phyloP scores from a whole-genome alignment of 108 stramenopile species.

The Discostella pseudostelligera region DNA sequence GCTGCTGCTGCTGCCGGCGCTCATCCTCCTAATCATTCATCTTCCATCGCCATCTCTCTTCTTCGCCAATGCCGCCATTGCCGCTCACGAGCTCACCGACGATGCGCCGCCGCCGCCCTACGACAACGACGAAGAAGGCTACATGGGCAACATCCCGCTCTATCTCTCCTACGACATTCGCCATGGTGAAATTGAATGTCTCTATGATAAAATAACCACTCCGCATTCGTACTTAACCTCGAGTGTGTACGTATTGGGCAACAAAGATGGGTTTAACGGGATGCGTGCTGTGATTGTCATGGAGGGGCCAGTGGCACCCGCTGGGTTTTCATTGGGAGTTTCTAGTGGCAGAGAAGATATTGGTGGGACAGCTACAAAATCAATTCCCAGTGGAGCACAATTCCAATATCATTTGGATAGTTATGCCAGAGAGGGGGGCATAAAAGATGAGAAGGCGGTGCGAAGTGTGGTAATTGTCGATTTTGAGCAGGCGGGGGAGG shows the following conservation, averaged over 20 bases:
- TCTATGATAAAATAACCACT: conserved; percentile 38
- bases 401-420: conserved; percentile 10
- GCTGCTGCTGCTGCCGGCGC: too few relatives aligned
- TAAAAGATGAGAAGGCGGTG: conserved; percentile 7
- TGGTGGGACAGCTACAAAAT: not conserved
- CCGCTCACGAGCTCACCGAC: too few relatives aligned
- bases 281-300: conserved; percentile 53
- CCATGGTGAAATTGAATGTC: conserved; percentile 21
- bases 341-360: conserved; percentile 29
- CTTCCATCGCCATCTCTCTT: too few relatives aligned
- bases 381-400: conserved; percentile 3
- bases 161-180: conserved; percentile 34
- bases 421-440: conserved; percentile 26
- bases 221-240: conserved; percentile 54
- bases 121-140: too few relatives aligned
- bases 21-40: too few relatives aligned
- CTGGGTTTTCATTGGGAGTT: conserved; percentile 10
- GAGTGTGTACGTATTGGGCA: conserved; percentile 63
- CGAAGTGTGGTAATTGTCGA: conserved; percentile 46
- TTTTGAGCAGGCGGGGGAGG: conserved; percentile 52
- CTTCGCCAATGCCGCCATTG: too few relatives aligned
- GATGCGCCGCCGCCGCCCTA: too few relatives aligned
- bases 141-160: conserved; percentile 15
- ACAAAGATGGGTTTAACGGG: conserved; percentile 21
- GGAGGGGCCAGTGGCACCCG: conserved; percentile 69